Base-by-base conservation (phyloP, 2,329 filamentous ascomycete species). In the Pezicula radicicola region DNA sequence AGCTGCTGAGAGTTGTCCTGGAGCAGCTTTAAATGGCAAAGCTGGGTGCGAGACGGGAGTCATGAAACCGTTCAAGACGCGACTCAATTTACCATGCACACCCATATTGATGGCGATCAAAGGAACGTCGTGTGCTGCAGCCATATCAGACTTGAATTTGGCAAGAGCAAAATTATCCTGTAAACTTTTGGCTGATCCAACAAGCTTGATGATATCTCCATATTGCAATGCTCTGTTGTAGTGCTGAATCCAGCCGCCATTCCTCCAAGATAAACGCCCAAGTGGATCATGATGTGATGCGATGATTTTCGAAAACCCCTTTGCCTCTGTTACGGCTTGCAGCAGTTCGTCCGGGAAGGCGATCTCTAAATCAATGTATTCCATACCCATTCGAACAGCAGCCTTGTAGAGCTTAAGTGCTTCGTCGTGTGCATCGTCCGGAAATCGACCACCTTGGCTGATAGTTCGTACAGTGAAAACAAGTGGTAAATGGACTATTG, bases 71-170 rank as follows among this genome's bases (percentile, higher is more conserved):
- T 99, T 99, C 53, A 95, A 75, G 42, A 99, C 87, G 33, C 94
- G 86, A 64, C 91, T 96, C 40, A 97, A 79, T 72, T 96, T 94
- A 46, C 94, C 94, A 25, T 82, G 76, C 45, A 83, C 77, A 28
- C 93, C 92, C 93, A 99, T 97, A 71, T 99, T 99, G 67, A 99
- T 88, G 1, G 89, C 91, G 61, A 99, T 97, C 50, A 99, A 74
- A 1, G 92, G 93, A n/a, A 85, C 84, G 49, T 87, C 78, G 65
- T 95, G 88, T 1, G 88, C 81, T 21, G 79, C 75, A 36, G 83
- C 76, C 71, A 92, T 91, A 74, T 82, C 87, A 19, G 78, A 73
- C 73, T 89, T 92, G 80, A 99, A 99, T 46, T 81, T 82, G 39
- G 84, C 83, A 28, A 97, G 79, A 39, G 88, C 84, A 65, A 89